Percentiles rank a stretch among this genome's conserved stretches.
These are phyloP conservation scores for Brettanomyces nanus DNA, from an alignment of 805 yeast genomes.

Conservation along the genomic window DNA sequence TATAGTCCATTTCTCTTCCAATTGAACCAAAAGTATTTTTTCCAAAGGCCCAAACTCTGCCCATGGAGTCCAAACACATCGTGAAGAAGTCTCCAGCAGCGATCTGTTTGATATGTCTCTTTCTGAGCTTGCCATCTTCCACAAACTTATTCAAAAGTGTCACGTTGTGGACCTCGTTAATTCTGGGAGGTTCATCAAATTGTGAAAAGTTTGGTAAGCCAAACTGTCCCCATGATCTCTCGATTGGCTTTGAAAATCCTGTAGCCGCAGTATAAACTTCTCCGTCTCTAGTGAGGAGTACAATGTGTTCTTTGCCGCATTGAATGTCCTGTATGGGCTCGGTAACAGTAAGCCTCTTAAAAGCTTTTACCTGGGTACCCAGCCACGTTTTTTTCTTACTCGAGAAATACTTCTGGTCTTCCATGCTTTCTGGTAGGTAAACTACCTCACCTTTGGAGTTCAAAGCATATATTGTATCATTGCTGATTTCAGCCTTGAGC, in stretches of 20 bases:
- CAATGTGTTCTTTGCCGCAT: slow-evolving; percentile 63
- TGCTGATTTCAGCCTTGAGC: slow-evolving; percentile 38
- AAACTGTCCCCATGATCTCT: slow-evolving; percentile 63
- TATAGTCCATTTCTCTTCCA: slow-evolving; percentile 58
- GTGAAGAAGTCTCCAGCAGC: slow-evolving; percentile 74
- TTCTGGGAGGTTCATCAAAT: slow-evolving; percentile 44
- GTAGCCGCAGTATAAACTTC: slow-evolving; percentile 58
- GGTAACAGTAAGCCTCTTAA: slow-evolving; percentile 10
- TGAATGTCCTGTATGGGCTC: slow-evolving; percentile 29
- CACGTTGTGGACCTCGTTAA: slow-evolving; percentile 45
- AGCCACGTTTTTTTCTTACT: slow-evolving; percentile 10
- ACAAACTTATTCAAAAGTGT: slow-evolving; percentile 44
- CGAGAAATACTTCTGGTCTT: slow-evolving; percentile 13
- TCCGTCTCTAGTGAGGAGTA: slow-evolving; percentile 53
- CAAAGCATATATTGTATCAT: slow-evolving; percentile 43
- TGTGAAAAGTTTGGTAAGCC: slow-evolving; percentile 74
- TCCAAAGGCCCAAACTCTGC: slow-evolving; percentile 81
- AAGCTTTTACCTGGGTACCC: slow-evolving; percentile 9
- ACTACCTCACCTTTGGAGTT: slow-evolving; percentile 38
- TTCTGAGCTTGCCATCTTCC: slow-evolving; percentile 17
- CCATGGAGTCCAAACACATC: slow-evolving; percentile 57
- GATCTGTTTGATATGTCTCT: slow-evolving; percentile 45
- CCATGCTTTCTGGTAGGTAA: slow-evolving; percentile 25
- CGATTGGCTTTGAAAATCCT: slow-evolving; percentile 32
- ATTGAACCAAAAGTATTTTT: slow-evolving; percentile 78